Conservation (phyloP, 495 filamentous ascomycete species). For the Trichoderma erinaceum region DNA sequence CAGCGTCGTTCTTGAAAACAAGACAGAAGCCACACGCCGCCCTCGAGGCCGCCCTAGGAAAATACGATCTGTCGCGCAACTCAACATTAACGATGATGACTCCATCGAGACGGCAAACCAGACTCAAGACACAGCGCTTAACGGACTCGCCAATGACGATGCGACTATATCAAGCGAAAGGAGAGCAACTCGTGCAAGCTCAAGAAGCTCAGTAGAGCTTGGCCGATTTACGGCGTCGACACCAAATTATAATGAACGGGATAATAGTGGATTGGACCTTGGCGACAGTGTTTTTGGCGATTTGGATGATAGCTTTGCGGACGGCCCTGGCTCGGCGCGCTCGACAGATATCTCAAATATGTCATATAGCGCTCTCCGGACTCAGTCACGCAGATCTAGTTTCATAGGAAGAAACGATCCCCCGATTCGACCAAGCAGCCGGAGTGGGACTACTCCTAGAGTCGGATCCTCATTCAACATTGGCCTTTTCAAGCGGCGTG, state of each 20-base stretch:
- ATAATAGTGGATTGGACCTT: constrained; percentile 41
- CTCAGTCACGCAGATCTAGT: constrained; percentile 37
- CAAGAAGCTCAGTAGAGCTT: constrained; percentile 24
- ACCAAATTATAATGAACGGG: constrained; percentile 23
- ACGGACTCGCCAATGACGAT: constrained; percentile 29
- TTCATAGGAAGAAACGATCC: constrained; percentile 39
- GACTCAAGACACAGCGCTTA: constrained; percentile 36
- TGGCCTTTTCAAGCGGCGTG: constrained; percentile 39
- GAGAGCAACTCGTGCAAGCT: constrained; percentile 14
- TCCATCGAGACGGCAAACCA: constrained; percentile 23
- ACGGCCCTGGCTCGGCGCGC: constrained; percentile 28
- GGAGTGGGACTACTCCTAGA: constrained; percentile 40
- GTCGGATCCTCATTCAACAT: constrained; percentile 40
- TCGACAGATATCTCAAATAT: constrained; percentile 42
- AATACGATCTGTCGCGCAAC: neutral
- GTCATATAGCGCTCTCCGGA: constrained; percentile 35
- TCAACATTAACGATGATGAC: constrained; percentile 6
- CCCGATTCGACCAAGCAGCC: constrained; percentile 43
- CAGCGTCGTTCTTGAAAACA: neutral
- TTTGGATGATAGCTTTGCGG: constrained; percentile 38
- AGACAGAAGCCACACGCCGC: neutral
- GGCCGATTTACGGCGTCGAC: constrained; percentile 29
- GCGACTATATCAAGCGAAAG: constrained; percentile 30
- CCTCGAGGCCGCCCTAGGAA: constrained; percentile 1
- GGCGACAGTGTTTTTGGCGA: constrained; percentile 42